phyloP scores from a whole-genome alignment of 2,329 filamentous ascomycete species.

The Penicillium sp. region DNA sequence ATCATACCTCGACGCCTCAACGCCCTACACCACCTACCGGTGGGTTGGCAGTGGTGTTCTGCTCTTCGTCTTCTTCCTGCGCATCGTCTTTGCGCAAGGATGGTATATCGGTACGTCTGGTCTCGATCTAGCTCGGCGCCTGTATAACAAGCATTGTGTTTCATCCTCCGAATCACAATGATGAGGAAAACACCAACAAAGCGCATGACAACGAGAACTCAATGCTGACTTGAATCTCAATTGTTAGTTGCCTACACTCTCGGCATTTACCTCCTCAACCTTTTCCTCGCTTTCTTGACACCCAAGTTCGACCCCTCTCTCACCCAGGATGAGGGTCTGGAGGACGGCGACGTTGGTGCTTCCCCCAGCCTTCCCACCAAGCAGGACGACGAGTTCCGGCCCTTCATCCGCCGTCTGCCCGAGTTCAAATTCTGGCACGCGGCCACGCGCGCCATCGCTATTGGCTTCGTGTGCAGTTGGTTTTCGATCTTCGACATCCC shows the following conservation, averaged over 20 bases:
- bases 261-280: conserved; percentile 97
- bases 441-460: conserved; percentile 79
- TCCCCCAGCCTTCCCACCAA: conserved; percentile 73
- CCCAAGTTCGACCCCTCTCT: conserved; percentile 98
- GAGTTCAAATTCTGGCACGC: conserved; percentile 99
- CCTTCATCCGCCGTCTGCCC: conserved; percentile 90
- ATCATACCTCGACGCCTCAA: conserved; percentile 88
- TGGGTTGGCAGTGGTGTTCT: conserved; percentile 80
- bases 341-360: conserved; percentile 74
- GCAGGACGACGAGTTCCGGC: conserved; percentile 94
- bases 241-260: conserved; percentile 85
- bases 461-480: conserved; percentile 86
- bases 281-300: conserved; percentile 97
- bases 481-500: conserved; percentile 93
- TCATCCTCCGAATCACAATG: too few relatives aligned
- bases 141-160: background rate
- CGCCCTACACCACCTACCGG: conserved; percentile 83
- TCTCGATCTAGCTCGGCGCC: background rate
- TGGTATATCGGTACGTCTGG: conserved; percentile 89
- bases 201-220: background rate
- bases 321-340: conserved; percentile 92
- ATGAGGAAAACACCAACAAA: background rate
- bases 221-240: conserved; percentile 4
- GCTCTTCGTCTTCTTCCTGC: conserved; percentile 77
- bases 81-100: conserved; percentile 88